These are phyloP conservation scores for Komagataella pastoris DNA, from an alignment of 805 yeast species.

Conservation along the genomic window DNA sequence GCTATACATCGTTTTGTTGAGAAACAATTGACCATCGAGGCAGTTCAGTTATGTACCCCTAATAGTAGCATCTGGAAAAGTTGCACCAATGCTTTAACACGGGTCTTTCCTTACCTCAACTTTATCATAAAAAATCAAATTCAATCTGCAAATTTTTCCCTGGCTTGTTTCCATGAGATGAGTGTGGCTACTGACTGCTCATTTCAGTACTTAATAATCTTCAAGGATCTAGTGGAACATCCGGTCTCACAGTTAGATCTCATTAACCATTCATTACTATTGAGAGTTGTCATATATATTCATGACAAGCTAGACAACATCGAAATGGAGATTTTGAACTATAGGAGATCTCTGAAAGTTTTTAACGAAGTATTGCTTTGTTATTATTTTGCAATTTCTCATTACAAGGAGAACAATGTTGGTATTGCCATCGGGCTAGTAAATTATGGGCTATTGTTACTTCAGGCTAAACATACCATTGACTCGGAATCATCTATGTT, in stretches of 20 bases:
- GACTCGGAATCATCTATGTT: not conserved
- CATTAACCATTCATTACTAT: not conserved
- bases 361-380: slow-evolving; percentile 4
- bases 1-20: not conserved
- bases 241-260: not conserved
- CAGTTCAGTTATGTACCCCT: not conserved
- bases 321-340: not conserved
- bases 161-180: not conserved
- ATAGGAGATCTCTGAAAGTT: not conserved
- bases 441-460: slow-evolving; percentile 10
- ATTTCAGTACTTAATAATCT: not conserved
- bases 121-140: not conserved
- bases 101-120: not conserved
- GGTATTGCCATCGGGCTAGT: slow-evolving; percentile 14
- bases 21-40: not conserved
- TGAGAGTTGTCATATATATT: not conserved
- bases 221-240: not conserved
- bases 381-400: slow-evolving; percentile 12
- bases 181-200: not conserved
- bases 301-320: not conserved
- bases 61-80: not conserved
- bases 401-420: slow-evolving; percentile 10
- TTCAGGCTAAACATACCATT: slow-evolving; percentile 7
- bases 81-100: not conserved
- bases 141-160: not conserved